phyloP scores from a whole-genome alignment of 2,329 filamentous ascomycete genomes.

The Chrysoporthe austroafricana region DNA sequence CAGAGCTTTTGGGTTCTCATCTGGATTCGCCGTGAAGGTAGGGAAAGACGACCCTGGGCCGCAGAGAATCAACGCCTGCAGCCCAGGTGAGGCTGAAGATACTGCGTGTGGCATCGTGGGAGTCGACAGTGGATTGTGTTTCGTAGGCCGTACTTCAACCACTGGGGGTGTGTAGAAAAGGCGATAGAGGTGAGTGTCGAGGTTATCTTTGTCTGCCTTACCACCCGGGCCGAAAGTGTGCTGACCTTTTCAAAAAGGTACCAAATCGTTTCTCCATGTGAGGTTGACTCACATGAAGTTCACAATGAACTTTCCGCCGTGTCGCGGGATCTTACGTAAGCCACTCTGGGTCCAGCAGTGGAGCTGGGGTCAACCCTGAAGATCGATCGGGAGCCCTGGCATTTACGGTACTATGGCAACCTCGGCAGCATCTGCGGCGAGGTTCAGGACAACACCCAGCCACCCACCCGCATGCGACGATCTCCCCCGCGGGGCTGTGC shows the following conservation, averaged over 20 bases:
- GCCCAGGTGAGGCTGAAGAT: slow-evolving; percentile 72
- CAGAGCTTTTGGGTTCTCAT: slow-evolving; percentile 81
- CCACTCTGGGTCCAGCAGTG: not conserved
- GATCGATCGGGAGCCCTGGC: not conserved
- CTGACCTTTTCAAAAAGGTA: not conserved
- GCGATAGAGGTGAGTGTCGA: not conserved
- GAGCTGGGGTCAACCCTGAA: not conserved
- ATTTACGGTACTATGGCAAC: not conserved
- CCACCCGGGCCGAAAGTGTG: not conserved
- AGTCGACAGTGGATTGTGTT: not conserved
- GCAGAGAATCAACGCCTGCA: slow-evolving; percentile 83
- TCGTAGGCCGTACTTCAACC: not conserved
- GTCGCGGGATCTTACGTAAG: slow-evolving; percentile 2
- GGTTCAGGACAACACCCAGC: slow-evolving; percentile 9
- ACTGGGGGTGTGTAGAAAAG: not conserved
- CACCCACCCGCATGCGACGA: slow-evolving; percentile 13
- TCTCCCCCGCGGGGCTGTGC: slow-evolving; percentile 1
- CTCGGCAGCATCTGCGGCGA: slow-evolving; percentile 1
- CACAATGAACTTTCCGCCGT: not conserved
- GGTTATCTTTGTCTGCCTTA: not conserved
- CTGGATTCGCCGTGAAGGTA: slow-evolving; percentile 79
- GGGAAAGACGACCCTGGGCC: slow-evolving; percentile 81
- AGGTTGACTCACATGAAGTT: slow-evolving; percentile 15
- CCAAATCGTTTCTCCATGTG: not conserved
- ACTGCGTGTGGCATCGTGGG: slow-evolving; percentile 73